phyloP scores from a whole-genome alignment of 2,329 filamentous ascomycete genomes.

The Colletotrichum graminicola region DNA sequence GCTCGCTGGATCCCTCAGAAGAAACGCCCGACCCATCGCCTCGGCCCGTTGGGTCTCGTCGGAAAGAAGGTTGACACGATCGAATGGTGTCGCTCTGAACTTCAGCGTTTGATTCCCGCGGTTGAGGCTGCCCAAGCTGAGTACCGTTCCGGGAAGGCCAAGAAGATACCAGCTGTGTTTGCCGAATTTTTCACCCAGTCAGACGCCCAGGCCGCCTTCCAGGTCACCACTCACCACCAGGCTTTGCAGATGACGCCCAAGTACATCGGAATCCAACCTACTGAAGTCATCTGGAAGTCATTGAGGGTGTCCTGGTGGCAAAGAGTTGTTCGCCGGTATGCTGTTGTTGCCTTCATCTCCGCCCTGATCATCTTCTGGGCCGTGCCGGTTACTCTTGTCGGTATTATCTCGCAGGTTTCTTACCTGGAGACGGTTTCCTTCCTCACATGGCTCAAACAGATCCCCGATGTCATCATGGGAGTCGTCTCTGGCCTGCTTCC shows the following conservation, averaged over 20 bases:
- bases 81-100: conserved; percentile 83
- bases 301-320: conserved; percentile 90
- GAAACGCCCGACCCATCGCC: conserved; percentile 80
- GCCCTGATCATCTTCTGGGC: conserved; percentile 90
- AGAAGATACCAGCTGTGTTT: conserved; percentile 83
- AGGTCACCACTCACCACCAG: conserved; percentile 88
- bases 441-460: conserved; percentile 76
- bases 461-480: conserved; percentile 80
- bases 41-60: conserved; percentile 68
- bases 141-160: conserved; percentile 74
- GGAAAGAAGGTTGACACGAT: conserved; percentile 95
- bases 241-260: conserved; percentile 88
- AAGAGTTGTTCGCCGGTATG: conserved; percentile 77
- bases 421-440: conserved; percentile 75
- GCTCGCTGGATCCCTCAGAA: conserved; percentile 80
- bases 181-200: conserved; percentile 88
- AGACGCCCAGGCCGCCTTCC: conserved; percentile 87
- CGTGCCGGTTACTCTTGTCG: conserved; percentile 81
- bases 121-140: conserved; percentile 75
- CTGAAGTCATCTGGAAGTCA: conserved; percentile 89
- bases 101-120: conserved; percentile 77
- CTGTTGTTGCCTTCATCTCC: conserved; percentile 77
- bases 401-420: conserved; percentile 86
- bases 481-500: conserved; percentile 89
- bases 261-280: conserved; percentile 84